Conservation (phyloP, 352 stramenopile species). For the Phytophthora ohioensis region DNA sequence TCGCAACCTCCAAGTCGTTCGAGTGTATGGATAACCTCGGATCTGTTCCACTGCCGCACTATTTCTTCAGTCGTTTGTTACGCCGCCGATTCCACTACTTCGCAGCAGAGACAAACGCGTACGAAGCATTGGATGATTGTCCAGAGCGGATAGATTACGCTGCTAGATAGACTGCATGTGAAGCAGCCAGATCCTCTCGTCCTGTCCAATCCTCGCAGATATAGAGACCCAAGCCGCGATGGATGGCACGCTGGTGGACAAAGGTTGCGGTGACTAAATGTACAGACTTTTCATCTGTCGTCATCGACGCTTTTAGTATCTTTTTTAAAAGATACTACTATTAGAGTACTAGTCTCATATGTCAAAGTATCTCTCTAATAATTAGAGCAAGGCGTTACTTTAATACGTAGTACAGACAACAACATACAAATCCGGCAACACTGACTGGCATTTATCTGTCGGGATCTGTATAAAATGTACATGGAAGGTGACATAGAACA, state of each 20-base stretch:
- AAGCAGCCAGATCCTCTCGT: slow-evolving; percentile 8
- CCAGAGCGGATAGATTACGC: slow-evolving; percentile 25
- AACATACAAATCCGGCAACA: too few relatives aligned
- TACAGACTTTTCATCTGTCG: slow-evolving; percentile 28
- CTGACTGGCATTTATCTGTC: too few relatives aligned
- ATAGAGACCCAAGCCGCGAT: not conserved
- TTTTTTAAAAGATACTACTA: too few relatives aligned
- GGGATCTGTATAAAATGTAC: too few relatives aligned
- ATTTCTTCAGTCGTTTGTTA: slow-evolving; percentile 53
- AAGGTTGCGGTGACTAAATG: slow-evolving; percentile 11
- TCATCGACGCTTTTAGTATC: too few relatives aligned
- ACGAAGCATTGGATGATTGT: slow-evolving; percentile 48
- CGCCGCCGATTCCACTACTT: slow-evolving; percentile 57
- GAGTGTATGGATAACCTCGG: slow-evolving; percentile 61
- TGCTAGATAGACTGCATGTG: slow-evolving; percentile 21
- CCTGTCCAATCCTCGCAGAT: slow-evolving; percentile 5
- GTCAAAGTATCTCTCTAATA: too few relatives aligned
- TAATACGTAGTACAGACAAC: too few relatives aligned
- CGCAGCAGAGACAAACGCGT: slow-evolving; percentile 50
- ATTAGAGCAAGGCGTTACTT: too few relatives aligned
- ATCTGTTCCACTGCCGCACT: slow-evolving; percentile 35
- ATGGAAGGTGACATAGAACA: too few relatives aligned
- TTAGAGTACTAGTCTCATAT: too few relatives aligned
- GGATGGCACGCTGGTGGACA: slow-evolving; percentile 4
- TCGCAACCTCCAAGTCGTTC: slow-evolving; percentile 39